A percentile compares a stretch with the other conserved stretches of the same genome.
These are phyloP conservation scores for Cladosporium velox DNA, from an alignment of 2,329 filamentous ascomycete genomes.

Conservation along the genomic window DNA sequence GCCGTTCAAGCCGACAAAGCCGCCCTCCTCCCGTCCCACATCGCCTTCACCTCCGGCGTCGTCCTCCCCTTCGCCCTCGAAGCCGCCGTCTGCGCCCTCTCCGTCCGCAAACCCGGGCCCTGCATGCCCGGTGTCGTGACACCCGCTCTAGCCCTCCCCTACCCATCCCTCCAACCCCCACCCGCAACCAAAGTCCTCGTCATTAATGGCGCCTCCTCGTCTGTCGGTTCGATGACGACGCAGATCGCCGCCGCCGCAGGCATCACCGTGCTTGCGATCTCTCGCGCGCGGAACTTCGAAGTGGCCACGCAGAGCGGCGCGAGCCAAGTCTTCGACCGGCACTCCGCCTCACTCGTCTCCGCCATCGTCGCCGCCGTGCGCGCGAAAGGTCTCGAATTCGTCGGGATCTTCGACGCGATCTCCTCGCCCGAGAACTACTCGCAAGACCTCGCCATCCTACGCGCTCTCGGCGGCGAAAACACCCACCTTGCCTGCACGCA, in stretches of 20 bases:
- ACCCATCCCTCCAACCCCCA: slow-evolving; percentile 16
- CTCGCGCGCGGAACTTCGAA: slow-evolving; percentile 31
- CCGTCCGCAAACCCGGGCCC: neutral
- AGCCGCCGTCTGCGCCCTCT: slow-evolving; percentile 34
- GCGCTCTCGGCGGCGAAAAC: slow-evolving; percentile 21
- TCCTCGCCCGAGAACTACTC: slow-evolving; percentile 1
- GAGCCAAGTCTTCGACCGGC: slow-evolving; percentile 34
- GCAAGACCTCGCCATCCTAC: slow-evolving; percentile 12
- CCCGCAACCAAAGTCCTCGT: slow-evolving; percentile 36
- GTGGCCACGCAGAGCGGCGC: slow-evolving; percentile 31
- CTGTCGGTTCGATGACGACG: slow-evolving; percentile 31
- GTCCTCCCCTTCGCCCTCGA: slow-evolving; percentile 42
- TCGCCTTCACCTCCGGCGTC: slow-evolving; percentile 39
- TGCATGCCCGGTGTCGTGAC: slow-evolving; percentile 20
- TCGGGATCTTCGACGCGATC: slow-evolving; percentile 39
- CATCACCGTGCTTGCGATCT: slow-evolving; percentile 31
- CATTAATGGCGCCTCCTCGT: slow-evolving; percentile 34
- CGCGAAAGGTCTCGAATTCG: slow-evolving; percentile 39
- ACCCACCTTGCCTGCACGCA: slow-evolving; percentile 1
- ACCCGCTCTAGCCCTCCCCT: slow-evolving; percentile 25
- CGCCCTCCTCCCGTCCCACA: slow-evolving; percentile 39
- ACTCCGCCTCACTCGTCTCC: slow-evolving; percentile 29
- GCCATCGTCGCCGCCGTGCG: slow-evolving; percentile 35
- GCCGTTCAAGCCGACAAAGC: slow-evolving; percentile 33
- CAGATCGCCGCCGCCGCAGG: slow-evolving; percentile 36